phyloP scores from a whole-genome alignment of 2,329 filamentous ascomycete species.

The Colletotrichum sp. region DNA sequence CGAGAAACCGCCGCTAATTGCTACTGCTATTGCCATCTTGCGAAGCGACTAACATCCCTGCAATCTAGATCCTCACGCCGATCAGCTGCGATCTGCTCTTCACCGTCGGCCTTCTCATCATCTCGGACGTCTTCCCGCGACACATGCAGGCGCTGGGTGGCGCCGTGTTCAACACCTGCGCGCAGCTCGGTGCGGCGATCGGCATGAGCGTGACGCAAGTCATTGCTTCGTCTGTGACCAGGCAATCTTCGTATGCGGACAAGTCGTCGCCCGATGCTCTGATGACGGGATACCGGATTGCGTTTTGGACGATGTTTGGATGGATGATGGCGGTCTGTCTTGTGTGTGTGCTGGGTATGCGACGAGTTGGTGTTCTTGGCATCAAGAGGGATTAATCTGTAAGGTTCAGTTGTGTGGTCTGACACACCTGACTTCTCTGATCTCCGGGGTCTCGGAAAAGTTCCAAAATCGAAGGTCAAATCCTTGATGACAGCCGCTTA shows the following conservation, averaged over 20 bases:
- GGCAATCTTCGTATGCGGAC: not conserved
- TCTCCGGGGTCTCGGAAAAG: not conserved
- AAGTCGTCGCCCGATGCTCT: conserved; percentile 32
- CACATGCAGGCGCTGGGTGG: conserved; percentile 62
- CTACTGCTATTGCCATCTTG: conserved; percentile 23
- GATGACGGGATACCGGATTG: conserved; percentile 53
- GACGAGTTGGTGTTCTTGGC: not conserved
- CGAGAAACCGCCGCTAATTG: conserved; percentile 6
- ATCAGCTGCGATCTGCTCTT: conserved; percentile 55
- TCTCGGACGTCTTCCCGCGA: conserved; percentile 57
- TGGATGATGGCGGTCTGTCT: conserved; percentile 39
- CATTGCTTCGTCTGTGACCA: conserved; percentile 32
- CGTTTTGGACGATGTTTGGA: conserved; percentile 56
- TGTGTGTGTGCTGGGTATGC: not conserved
- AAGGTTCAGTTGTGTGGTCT: too few species aligned
- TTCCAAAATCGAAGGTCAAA: not conserved
- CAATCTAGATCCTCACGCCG: conserved; percentile 37
- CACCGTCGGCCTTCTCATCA: conserved; percentile 58
- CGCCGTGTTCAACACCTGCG: conserved; percentile 63
- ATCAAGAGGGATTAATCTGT: not conserved
- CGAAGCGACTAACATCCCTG: conserved; percentile 28
- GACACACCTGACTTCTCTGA: too few species aligned
- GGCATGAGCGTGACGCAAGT: conserved; percentile 55
- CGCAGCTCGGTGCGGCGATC: conserved; percentile 60
- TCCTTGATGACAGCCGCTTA: rapidly evolving